Base-by-base conservation (phyloP, 2,329 filamentous ascomycete species). In the Aspergillus sp. region DNA sequence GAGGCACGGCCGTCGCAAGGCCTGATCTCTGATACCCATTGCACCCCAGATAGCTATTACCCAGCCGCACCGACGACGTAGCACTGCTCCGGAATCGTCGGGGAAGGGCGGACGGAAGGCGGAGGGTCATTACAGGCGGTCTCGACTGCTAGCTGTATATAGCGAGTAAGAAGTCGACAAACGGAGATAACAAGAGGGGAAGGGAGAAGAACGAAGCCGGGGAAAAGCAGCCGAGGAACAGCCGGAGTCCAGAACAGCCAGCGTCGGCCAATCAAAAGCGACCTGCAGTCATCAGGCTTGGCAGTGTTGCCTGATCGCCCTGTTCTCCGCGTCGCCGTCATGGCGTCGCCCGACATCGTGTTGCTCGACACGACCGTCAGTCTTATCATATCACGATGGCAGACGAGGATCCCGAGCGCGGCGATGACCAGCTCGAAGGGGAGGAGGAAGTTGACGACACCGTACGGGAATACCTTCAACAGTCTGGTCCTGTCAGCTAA, bases 1-100 rank as follows among this genome's bases (percentile, higher is more conserved):
- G 83, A 8, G 83, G 82, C 4, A 75, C 77, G 12, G 71, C 67
- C 10, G 77, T 81, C 17, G 80, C 80, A 45, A 67, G 61, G 4
- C 52, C 50, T 29, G 51, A 44, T 40, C 51, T 48, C 14, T 50
- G 55, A 28, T 45, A 36, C 26, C 43, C 32, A 30, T 37, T 43
- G 25, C 37, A 48, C 32, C 39, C 41, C 29, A 55, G 33, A 15
- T 39, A 44, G 25, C 33, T 43, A 32, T 41, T 43, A 39, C 42
- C 35, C 15, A 50, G 44, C 26, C 52, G 48, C 29, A 40, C 11
- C 5, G 35, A 37, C 15, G 44, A 40, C 30, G 37, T 36, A 27
- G 40, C 26, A 33, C 42, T 42, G 36, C 29, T 45, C 30, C 53
- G 37, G 34, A 56, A 30, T 41, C 52, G 54, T 37, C 48, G 47